Evolutionary conservation across 1,284 basidiomycete species (phyloP).

Genomic region (Tilletia horrida): DNA sequence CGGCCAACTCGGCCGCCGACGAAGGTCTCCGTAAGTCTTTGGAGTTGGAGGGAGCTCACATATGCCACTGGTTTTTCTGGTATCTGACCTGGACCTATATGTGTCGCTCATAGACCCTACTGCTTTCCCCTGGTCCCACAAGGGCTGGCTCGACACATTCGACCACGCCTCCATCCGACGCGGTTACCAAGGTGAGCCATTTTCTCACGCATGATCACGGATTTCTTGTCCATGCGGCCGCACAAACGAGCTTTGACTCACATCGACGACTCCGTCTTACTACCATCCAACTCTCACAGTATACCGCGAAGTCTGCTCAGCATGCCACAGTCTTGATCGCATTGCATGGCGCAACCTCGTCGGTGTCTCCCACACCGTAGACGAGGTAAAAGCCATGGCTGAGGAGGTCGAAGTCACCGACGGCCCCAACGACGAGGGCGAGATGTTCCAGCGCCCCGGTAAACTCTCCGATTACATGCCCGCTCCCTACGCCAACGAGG

Average conservation of each 20-base stretch:
- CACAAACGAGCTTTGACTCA: background rate
- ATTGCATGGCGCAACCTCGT: constrained; percentile 99
- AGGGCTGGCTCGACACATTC: constrained; percentile 81
- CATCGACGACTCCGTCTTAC: background rate
- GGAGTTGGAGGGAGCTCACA: background rate
- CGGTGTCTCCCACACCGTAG: constrained; percentile 91
- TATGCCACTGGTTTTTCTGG: background rate
- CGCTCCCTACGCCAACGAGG: constrained; percentile 92
- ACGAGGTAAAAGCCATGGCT: constrained; percentile 87
- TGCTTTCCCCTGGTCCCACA: constrained; percentile 85
- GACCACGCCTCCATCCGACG: constrained; percentile 92
- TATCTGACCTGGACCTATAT: background rate
- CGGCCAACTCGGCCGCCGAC: constrained; percentile 63
- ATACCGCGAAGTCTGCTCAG: constrained; percentile 97
- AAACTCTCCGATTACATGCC: constrained; percentile 97
- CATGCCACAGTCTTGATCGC: constrained; percentile 97
- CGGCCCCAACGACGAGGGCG: constrained; percentile 89
- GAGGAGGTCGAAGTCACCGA: constrained; percentile 90
- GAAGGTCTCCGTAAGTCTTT: constrained; percentile 18
- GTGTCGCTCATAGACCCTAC: constrained; percentile 62
- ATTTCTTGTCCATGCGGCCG: background rate
- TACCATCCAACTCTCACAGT: constrained; percentile 59
- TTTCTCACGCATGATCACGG: background rate
- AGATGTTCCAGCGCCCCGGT: constrained; percentile 98
- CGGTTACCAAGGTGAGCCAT: constrained; percentile 69